Base-by-base conservation (phyloP, 306 rosid genomes). In the Purshia tridentata region DNA sequence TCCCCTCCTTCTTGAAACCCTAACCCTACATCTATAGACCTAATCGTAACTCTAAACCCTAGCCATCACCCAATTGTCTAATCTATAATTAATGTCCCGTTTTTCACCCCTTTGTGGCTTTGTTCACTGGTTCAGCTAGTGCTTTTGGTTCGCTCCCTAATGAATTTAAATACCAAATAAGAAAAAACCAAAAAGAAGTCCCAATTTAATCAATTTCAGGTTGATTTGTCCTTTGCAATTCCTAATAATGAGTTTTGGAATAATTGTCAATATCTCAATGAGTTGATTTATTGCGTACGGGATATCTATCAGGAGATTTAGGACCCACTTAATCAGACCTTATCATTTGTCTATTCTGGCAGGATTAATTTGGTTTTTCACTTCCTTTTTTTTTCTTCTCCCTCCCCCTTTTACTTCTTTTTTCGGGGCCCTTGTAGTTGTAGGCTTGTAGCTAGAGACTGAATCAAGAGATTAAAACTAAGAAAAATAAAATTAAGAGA, bases 301-400 rank as follows among this genome's bases (percentile, higher is more conserved):
- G 73, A 53, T 61, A 78, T 79, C 77, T 79, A 59, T 16, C 69
- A 71, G 80, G 54, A 81, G 74, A 83, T 78, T 75, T 81, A 65
- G 82, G 86, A 81, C 84, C 86, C 85, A 85, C 80, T 68, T 81
- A 69, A 77, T 73, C 67, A 81, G 81, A 73, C 22, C 77, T n/a
- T n/a, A 78, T 77, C 80, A 69, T 75, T 52, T 82, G 73, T 77
- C 77, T 42, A 53, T 52, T 20, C 68, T 52, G 42, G 40, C 39
- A 42, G 58, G 16, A 35, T 72, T n/a, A 29, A 29, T 29, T 42
- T 8, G 68, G 69, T 42, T 41, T 41, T 64, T 44, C 29, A 18
- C 50, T 20, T n/a, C 14, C 9, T 11, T 63, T 61, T 9, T 29
- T 29, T 29, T 29, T 2, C 35, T n/a, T n/a, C 35, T 29, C 35